Conservation (phyloP, 495 filamentous ascomycete genomes). For the Hyaloscypha bicolor region DNA sequence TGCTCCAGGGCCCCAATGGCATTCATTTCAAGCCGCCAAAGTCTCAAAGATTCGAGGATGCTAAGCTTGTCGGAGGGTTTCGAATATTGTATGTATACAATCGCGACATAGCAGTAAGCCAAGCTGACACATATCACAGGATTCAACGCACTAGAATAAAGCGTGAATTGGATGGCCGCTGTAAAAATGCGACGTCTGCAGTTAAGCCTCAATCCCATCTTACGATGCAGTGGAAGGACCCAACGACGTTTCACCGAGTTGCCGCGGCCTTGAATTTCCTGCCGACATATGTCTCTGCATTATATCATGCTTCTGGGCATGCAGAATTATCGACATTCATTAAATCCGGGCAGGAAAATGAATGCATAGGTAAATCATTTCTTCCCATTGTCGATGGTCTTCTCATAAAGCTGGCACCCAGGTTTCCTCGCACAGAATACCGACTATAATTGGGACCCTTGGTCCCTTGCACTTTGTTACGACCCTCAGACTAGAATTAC, state of each 20-base stretch:
- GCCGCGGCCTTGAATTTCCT: neutral
- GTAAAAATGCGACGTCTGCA: neutral
- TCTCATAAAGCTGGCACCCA: neutral
- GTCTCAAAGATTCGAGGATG: neutral
- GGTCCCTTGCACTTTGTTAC: conserved; percentile 9
- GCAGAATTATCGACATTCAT: neutral
- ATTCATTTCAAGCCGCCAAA: conserved; percentile 5
- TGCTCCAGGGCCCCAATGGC: neutral
- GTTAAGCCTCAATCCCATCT: neutral
- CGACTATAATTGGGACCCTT: conserved; percentile 14
- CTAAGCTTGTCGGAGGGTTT: conserved; percentile 3
- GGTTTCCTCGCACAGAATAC: conserved; percentile 10
- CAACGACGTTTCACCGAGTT: neutral
- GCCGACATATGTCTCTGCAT: conserved; percentile 2
- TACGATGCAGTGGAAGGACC: neutral
- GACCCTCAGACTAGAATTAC: conserved; percentile 1
- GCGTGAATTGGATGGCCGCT: neutral
- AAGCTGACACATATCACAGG: neutral
- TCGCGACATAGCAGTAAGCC: neutral
- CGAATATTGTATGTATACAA: neutral
- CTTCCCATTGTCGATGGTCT: neutral
- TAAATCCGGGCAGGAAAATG: neutral
- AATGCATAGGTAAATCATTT: conserved; percentile 2
- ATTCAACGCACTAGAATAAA: neutral
- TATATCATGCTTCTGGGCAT: conserved; percentile 5